Evolutionary conservation across 495 filamentous ascomycete genomes (phyloP).

Genomic region (Penicillium silybi): DNA sequence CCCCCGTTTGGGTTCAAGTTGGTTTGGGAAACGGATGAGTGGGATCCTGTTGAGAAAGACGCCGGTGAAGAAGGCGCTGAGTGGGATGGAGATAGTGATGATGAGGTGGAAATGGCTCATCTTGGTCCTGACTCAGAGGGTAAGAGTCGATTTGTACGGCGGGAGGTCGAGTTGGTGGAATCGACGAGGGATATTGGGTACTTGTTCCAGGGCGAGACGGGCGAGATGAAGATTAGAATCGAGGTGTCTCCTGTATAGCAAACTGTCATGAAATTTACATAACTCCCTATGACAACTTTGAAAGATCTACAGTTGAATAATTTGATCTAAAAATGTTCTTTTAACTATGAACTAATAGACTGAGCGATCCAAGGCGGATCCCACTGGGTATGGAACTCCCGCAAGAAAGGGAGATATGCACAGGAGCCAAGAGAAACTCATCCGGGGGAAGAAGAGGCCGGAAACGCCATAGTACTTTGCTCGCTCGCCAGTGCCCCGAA

Average conservation of each 20-base stretch:
- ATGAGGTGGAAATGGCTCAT: constrained; percentile 31
- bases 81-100: constrained; percentile 51
- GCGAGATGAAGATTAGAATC: constrained; percentile 64
- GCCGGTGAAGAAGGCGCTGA: constrained; percentile 54
- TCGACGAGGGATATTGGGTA: constrained; percentile 78
- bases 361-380: constrained; percentile 8
- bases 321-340: constrained; percentile 1
- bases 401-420: constrained; percentile 13
- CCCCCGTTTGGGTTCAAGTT: constrained; percentile 60
- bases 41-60: constrained; percentile 62
- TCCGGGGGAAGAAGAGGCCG: constrained; percentile 17
- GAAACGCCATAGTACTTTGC: constrained; percentile 23
- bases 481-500: constrained; percentile 20
- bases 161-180: constrained; percentile 79
- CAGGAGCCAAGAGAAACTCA: constrained; percentile 9
- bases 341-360: constrained; percentile 11
- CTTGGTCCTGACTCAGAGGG: constrained; percentile 4
- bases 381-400: constrained; percentile 21
- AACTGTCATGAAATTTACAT: neutral
- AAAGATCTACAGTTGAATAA: neutral
- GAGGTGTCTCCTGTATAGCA: constrained; percentile 35
- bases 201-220: constrained; percentile 62
- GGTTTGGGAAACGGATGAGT: constrained; percentile 79
- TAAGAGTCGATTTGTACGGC: constrained; percentile 53
- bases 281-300: neutral